Percentiles rank a stretch among this genome's conserved stretches.
Evolutionary conservation across 495 filamentous ascomycete species (phyloP).

Genomic region (Echria macrotheca): DNA sequence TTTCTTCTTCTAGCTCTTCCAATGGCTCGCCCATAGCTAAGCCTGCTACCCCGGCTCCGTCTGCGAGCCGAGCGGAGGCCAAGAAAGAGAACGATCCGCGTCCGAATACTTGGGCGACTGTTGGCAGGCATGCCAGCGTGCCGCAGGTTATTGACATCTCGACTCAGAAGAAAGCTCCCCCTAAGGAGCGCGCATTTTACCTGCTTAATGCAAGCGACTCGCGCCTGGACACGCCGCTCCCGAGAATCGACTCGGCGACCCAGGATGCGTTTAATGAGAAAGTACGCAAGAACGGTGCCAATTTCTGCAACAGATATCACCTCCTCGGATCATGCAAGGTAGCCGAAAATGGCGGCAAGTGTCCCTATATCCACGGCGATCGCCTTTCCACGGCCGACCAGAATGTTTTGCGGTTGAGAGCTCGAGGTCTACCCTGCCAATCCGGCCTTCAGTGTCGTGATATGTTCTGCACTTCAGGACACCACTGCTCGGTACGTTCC

Average conservation of each 20-base stretch:
- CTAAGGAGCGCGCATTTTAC: slow-evolving; percentile 13
- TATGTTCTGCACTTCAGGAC: slow-evolving; percentile 27
- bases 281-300: slow-evolving; percentile 17
- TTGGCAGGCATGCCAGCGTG: slow-evolving; percentile 11
- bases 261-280: slow-evolving; percentile 23
- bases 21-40: background rate
- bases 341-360: slow-evolving; percentile 11
- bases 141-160: slow-evolving; percentile 21
- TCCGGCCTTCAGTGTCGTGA: slow-evolving; percentile 20
- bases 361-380: slow-evolving; percentile 30
- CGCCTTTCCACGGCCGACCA: slow-evolving; percentile 22
- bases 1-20: background rate
- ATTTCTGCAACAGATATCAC: slow-evolving; percentile 35
- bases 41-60: background rate
- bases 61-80: background rate
- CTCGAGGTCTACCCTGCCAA: slow-evolving; percentile 23
- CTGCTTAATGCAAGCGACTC: slow-evolving; percentile 27
- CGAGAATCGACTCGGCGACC: slow-evolving; percentile 13
- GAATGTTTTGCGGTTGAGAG: slow-evolving; percentile 19
- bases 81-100: background rate
- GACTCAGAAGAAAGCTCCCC: slow-evolving; percentile 9
- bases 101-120: slow-evolving; percentile 15
- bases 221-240: slow-evolving; percentile 32
- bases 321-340: slow-evolving; percentile 23
- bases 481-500: too few species aligned